These are phyloP conservation scores for Geotrichum siamense DNA, from an alignment of 1,139 yeast species.

Conservation along the genomic window DNA sequence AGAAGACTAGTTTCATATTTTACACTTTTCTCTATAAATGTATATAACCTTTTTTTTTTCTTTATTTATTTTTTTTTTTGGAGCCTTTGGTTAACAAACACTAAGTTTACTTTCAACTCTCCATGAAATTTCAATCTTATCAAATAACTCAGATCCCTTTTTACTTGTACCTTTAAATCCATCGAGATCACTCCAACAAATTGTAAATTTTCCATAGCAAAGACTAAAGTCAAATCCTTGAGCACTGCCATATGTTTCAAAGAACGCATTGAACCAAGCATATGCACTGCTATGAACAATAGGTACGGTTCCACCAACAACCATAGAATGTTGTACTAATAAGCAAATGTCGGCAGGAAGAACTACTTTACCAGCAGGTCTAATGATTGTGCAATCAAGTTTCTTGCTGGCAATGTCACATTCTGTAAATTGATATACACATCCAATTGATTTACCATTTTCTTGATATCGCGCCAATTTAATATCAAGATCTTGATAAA, in stretches of 20 bases:
- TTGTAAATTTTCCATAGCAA: slow-evolving; percentile 24
- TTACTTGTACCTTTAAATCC: slow-evolving; percentile 58
- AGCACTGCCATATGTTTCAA: slow-evolving; percentile 28
- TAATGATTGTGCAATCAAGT: slow-evolving; percentile 14
- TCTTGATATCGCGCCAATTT: slow-evolving; percentile 23
- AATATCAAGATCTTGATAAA: slow-evolving; percentile 27
- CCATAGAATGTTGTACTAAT: slow-evolving; percentile 18
- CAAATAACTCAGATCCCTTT: slow-evolving; percentile 51
- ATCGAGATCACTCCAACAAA: slow-evolving; percentile 56
- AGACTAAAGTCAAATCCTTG: slow-evolving; percentile 18
- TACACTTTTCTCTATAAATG: background rate
- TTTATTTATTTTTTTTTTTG: too few relatives aligned
- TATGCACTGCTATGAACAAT: slow-evolving; percentile 25
- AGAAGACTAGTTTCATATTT: background rate
- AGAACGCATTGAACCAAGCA: slow-evolving; percentile 35
- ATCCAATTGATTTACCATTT: slow-evolving; percentile 20
- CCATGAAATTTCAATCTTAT: slow-evolving; percentile 42
- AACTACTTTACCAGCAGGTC: slow-evolving; percentile 10
- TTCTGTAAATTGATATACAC: slow-evolving; percentile 23
- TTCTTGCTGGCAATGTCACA: slow-evolving; percentile 18
- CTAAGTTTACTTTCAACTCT: slow-evolving; percentile 7
- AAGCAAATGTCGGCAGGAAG: slow-evolving; percentile 23
- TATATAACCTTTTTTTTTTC: background rate
- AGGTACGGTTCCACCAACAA: slow-evolving; percentile 14
- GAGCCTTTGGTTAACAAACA: background rate